Conservation (phyloP, 2,329 filamentous ascomycete genomes). For the Claviceps digitariae region DNA sequence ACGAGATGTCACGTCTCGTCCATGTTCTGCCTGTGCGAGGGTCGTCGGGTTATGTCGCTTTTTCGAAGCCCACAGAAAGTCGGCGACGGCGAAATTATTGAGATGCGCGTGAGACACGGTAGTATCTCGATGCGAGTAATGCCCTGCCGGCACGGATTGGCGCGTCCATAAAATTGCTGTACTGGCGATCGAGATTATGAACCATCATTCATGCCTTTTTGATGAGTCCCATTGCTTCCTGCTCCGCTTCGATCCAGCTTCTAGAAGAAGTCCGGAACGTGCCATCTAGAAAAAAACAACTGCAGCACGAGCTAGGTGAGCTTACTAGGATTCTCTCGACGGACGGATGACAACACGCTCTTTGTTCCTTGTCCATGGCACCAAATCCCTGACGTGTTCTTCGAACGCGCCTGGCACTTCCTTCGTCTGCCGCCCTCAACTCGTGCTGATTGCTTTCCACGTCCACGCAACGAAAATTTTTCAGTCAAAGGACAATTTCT, state of each 20-base stretch:
- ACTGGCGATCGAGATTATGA: not conserved
- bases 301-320: not conserved
- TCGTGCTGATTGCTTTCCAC: not conserved
- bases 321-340: not conserved
- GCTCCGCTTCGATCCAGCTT: not conserved
- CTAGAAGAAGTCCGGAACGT: not conserved
- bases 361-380: not conserved
- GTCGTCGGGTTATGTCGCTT: not conserved
- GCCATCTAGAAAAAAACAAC: not conserved
- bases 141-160: not conserved
- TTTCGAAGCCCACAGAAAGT: not conserved
- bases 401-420: not conserved
- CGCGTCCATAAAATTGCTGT: not conserved
- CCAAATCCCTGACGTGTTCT: not conserved
- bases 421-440: not conserved
- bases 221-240: not conserved
- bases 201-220: no score
- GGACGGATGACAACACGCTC: not conserved
- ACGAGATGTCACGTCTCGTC: not conserved
- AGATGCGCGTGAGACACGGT: not conserved
- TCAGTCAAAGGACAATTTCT: not conserved
- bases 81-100: not conserved
- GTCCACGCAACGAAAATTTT: not conserved
- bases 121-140: not conserved
- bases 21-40: not conserved